Conservation (phyloP, 139 green algal genomes). For the Chlorella sp. region DNA sequence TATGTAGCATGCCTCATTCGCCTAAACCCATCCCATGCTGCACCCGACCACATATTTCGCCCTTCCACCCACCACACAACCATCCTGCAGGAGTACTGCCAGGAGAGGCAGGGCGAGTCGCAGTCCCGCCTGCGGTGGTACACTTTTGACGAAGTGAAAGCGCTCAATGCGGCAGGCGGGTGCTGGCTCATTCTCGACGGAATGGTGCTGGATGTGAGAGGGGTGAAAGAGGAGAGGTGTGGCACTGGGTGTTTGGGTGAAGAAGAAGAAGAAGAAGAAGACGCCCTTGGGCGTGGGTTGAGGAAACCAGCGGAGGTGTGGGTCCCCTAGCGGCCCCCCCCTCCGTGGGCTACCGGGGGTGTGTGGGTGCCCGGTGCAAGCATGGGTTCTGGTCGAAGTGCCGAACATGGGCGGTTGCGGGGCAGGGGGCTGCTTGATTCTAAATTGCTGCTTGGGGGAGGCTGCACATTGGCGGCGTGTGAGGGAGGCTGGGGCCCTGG, state of each 20-base stretch:
- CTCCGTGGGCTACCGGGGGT: neutral
- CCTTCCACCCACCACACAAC: neutral
- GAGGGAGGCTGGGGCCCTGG: too few species aligned
- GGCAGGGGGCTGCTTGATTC: neutral
- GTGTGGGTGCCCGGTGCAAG: too few species aligned
- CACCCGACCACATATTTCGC: neutral
- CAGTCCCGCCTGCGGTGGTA: slow-evolving; percentile 49
- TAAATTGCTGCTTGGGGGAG: neutral
- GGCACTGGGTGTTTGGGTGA: neutral
- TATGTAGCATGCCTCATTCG: neutral
- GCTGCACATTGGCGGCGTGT: too few species aligned
- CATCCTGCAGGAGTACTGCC: slow-evolving; percentile 54
- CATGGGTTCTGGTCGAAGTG: too few species aligned
- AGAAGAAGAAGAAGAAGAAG: too few species aligned
- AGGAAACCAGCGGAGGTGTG: too few species aligned
- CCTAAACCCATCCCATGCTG: neutral
- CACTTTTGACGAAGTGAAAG: slow-evolving; percentile 59
- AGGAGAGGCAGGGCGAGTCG: slow-evolving; percentile 47
- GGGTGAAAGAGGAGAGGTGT: neutral
- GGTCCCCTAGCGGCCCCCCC: too few species aligned
- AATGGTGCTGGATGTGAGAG: slow-evolving; percentile 79
- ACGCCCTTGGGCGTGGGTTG: too few species aligned
- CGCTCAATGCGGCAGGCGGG: slow-evolving; percentile 51
- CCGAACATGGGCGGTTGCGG: neutral
- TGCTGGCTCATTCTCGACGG: slow-evolving; percentile 69